Base-by-base conservation (phyloP, 1,284 basidiomycete species). In the Cutaneotrichosporon cavernicola region DNA sequence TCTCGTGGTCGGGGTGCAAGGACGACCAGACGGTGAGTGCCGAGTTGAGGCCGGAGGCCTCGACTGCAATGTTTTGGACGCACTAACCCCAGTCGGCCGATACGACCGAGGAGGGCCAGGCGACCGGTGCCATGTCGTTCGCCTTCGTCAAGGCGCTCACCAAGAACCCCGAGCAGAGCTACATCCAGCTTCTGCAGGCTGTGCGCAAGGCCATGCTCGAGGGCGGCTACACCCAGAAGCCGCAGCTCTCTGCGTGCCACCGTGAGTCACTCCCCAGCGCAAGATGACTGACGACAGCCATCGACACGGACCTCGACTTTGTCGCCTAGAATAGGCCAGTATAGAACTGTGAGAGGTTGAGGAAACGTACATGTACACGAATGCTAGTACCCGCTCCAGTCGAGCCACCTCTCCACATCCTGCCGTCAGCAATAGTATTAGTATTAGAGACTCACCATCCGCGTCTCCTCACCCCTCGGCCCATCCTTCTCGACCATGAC, bases 61-160 rank as follows among this genome's bases (percentile, higher is more conserved):
- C 43, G 5, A n/a, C n/a, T n/a, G n/a, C n/a, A n/a, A n/a, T n/a
- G 4, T 9, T 31, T 31, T 26, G 26, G 2, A 26, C 49, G 18
- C 14, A 49, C 65, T 64, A 22, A 67, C 50, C 3, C 5, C 64
- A 79, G 74, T 75, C 72, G 65, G 94, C 94, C 14, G 94, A 97
- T 76, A 89, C 92, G 0, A 82, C 84, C 60, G 90, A 94, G 78
- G 86, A 86, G 5, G 92, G 92, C 3, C 82, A 85, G 61, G 92
- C 89, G 5, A 92, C 91, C 1, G 95, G 94, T 52, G 92, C 92
- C 2, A 94, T 94, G 92, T 80, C 78, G 21, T 82, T 88, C 91
- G 94, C 89, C 38, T 91, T 93, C 77, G 88, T 90, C 68, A 80
- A 83, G 31, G 83, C 84, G 13, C 82, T 92, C 47, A 82, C 76